These are phyloP conservation scores for Pleurotus citrinopileatus DNA, from an alignment of 768 basidiomycete species.

Conservation along the genomic window DNA sequence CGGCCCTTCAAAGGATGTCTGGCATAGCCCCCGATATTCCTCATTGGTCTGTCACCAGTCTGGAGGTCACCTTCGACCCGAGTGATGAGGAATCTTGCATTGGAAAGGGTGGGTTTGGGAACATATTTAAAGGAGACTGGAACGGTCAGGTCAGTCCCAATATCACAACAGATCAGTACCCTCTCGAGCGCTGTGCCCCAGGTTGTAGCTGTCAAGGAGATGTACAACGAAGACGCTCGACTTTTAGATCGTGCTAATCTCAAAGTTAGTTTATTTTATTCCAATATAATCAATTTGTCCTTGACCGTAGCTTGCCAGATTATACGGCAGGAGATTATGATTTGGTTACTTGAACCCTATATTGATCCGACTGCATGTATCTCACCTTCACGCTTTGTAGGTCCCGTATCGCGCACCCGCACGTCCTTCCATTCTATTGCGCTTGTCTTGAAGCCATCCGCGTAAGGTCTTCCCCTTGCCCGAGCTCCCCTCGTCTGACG, in stretches of 20 bases:
- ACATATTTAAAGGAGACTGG: constrained; percentile 7
- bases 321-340: constrained; percentile 23
- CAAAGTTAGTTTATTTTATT: not conserved
- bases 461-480: not conserved
- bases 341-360: constrained; percentile 27
- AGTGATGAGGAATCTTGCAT: not conserved
- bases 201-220: not conserved
- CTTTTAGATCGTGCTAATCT: constrained; percentile 1
- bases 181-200: not conserved
- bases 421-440: constrained; percentile 34
- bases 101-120: constrained; percentile 5
- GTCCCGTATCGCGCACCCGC: constrained; percentile 27
- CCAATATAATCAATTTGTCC: not conserved
- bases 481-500: constrained; percentile 4
- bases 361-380: not conserved
- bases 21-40: constrained; percentile 14
- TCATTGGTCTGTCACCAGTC: constrained; percentile 22
- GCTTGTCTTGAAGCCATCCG: constrained; percentile 15
- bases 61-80: constrained; percentile 21
- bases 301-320: not conserved
- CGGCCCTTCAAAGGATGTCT: constrained; percentile 16
- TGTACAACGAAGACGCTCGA: not conserved
- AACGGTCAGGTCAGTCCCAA: not conserved
- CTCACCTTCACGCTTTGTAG: not conserved
- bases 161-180: not conserved